phyloP scores from a whole-genome alignment of 805 yeast genomes.

The Candida maltosa region DNA sequence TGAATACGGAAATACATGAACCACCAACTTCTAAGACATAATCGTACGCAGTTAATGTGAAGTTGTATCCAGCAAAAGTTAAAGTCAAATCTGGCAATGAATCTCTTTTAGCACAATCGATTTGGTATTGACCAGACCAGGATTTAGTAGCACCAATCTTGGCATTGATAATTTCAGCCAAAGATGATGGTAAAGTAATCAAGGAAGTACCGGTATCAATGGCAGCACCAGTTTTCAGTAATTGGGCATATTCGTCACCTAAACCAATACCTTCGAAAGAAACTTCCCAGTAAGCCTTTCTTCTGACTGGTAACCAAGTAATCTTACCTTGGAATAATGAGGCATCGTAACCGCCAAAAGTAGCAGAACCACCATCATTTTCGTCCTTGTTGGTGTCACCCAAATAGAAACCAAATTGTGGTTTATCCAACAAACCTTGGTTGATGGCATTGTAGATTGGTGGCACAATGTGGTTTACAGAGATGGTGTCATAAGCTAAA shows the following conservation, averaged over 20 bases:
- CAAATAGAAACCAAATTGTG: constrained; percentile 85
- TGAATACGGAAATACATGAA: constrained; percentile 92
- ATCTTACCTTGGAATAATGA: constrained; percentile 75
- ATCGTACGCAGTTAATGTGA: constrained; percentile 84
- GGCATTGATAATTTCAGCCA: constrained; percentile 92
- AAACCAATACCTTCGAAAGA: constrained; percentile 84
- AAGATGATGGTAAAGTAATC: constrained; percentile 89
- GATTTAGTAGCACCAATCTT: constrained; percentile 96
- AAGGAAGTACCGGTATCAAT: constrained; percentile 98
- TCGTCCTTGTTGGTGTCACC: constrained; percentile 71
- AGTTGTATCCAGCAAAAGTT: constrained; percentile 85
- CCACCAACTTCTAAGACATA: constrained; percentile 94
- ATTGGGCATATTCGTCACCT: constrained; percentile 87
- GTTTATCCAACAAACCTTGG: constrained; percentile 76
- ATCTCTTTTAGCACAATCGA: constrained; percentile 86
- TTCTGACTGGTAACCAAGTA: constrained; percentile 95
- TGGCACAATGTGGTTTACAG: constrained; percentile 87
- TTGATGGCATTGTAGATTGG: constrained; percentile 89
- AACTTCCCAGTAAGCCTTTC: constrained; percentile 99
- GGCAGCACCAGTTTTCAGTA: constrained; percentile 88
- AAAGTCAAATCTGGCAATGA: constrained; percentile 88
- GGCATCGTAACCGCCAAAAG: constrained; percentile 91
- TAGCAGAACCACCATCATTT: constrained; percentile 82
- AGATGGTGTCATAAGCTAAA: constrained; percentile 86
- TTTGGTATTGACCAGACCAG: constrained; percentile 95